Conservation (phyloP, 2,329 filamentous ascomycete genomes). For the Cladosporium sp. region DNA sequence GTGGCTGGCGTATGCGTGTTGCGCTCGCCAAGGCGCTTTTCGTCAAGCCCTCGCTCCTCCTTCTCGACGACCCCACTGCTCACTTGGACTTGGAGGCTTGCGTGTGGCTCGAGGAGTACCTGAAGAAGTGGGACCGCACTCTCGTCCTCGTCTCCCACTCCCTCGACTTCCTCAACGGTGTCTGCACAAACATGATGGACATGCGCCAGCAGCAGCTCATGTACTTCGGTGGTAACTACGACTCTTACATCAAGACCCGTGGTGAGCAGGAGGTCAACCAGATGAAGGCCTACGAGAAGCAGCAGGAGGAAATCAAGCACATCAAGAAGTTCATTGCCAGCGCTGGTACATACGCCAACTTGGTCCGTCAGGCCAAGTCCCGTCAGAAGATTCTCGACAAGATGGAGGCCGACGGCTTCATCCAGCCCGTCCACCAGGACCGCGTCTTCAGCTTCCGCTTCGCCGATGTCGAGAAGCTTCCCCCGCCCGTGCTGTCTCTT, state of each 20-base stretch:
- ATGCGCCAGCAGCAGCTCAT: conserved; percentile 84
- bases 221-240: conserved; percentile 99
- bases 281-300: conserved; percentile 98
- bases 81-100: conserved; percentile 99
- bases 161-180: conserved; percentile 98
- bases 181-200: conserved; percentile 97
- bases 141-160: conserved; percentile 95
- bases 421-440: conserved; percentile 80
- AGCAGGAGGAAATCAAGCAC: conserved; percentile 97
- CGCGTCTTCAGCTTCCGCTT: conserved; percentile 96
- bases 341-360: conserved; percentile 98
- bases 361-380: conserved; percentile 97
- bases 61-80: conserved; percentile 96
- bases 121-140: conserved; percentile 99
- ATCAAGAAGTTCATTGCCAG: conserved; percentile 99
- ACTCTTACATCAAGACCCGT: conserved; percentile 90
- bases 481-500: conserved; percentile 90
- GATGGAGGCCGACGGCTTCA: conserved; percentile 99
- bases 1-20: conserved; percentile 99
- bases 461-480: conserved; percentile 98
- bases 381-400: conserved; percentile 99
- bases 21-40: conserved; percentile 95
- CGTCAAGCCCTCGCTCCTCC: conserved; percentile 90
- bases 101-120: conserved; percentile 98
- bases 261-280: conserved; percentile 94